phyloP scores from a whole-genome alignment of 1,284 basidiomycete species.

The Fistulinella cinereoalba region DNA sequence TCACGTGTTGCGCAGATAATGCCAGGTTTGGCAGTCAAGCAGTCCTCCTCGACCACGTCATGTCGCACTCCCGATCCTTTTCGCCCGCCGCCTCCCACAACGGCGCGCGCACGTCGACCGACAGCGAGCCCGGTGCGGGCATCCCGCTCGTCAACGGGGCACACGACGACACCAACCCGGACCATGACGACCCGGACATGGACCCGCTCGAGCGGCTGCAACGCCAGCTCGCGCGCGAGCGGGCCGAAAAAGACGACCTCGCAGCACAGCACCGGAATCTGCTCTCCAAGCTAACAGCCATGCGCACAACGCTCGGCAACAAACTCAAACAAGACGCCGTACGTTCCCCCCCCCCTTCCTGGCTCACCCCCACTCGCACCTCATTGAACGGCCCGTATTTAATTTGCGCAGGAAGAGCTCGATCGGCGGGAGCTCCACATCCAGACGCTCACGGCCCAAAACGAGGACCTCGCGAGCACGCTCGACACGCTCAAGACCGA shows the following conservation, averaged over 20 bases:
- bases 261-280: conserved; percentile 85
- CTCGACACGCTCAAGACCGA: conserved; percentile 78
- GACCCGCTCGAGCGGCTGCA: conserved; percentile 56
- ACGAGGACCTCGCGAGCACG: conserved; percentile 66
- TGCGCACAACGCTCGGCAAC: conserved; percentile 91
- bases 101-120: conserved; percentile 24
- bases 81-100: conserved; percentile 20
- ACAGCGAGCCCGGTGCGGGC: conserved; percentile 24
- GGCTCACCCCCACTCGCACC: not conserved
- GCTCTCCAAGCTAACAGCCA: conserved; percentile 85
- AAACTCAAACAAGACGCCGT: conserved; percentile 97
- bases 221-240: conserved; percentile 55
- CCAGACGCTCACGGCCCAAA: conserved; percentile 71
- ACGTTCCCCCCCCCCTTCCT: conserved; percentile 36
- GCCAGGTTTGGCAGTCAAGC: conserved; percentile 14
- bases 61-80: conserved; percentile 20
- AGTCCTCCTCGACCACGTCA: too few species aligned
- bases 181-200: conserved; percentile 17
- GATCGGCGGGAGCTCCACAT: conserved; percentile 85
- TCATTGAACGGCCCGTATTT: not conserved
- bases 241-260: conserved; percentile 82
- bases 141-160: conserved; percentile 10
- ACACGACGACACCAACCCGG: conserved; percentile 19
- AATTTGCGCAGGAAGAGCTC: conserved; percentile 79
- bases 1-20: not conserved